Evolutionary conservation across 495 filamentous ascomycete genomes (phyloP), one percentile per base, ranked within the genome.

Genomic region (Xylaria acuta): DNA sequence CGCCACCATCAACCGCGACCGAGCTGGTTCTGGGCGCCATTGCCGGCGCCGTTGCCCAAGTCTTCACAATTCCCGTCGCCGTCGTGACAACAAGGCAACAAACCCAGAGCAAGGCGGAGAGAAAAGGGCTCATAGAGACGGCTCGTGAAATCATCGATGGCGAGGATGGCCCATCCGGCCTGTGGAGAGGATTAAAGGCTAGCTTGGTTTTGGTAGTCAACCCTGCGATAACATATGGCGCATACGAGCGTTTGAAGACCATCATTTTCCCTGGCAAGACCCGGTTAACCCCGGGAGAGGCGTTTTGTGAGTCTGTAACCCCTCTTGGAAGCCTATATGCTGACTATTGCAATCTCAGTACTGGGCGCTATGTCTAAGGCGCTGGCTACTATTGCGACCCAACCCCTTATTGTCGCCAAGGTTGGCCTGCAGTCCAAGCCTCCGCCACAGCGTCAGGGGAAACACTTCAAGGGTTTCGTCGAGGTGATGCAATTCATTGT

Each of bases 321-420:
- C 18, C 8, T 20, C 9, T 51, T 27, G 20, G 30, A 67, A 58
- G 40, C 43, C 38, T 36, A 43, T 20, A 60, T 41, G 38, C 74
- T 78, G 45, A 77, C 62, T 36, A 20, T 66, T 20, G 66, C 11
- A 36, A 67, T 11, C 63, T 30, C 73, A 97, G 93, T 97, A 41
- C 90, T 98, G 49, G 96, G 96, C 69, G 94, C 97, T 34, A 88
- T 95, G 84, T 98, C 95, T 65, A 99, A 99, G 83, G 88, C 92
- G 16, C 81, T 98, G 67, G 96, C 96, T 53, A 99, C 96, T 2
- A 92, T 98, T 71, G 90, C 86, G 65, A 99, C 96, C 22, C 96
- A 99, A 80, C 96, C 96, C 53, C 83, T 99, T 71, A 99, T 99
- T 76, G 97, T 99, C 69, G 97, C 96, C 69, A 99, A 99, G 84